A percentile compares a stretch with the other conserved stretches of the same genome.
These are phyloP conservation scores for Starmerella floricola DNA, from an alignment of 805 yeast species.

Conservation along the genomic window DNA sequence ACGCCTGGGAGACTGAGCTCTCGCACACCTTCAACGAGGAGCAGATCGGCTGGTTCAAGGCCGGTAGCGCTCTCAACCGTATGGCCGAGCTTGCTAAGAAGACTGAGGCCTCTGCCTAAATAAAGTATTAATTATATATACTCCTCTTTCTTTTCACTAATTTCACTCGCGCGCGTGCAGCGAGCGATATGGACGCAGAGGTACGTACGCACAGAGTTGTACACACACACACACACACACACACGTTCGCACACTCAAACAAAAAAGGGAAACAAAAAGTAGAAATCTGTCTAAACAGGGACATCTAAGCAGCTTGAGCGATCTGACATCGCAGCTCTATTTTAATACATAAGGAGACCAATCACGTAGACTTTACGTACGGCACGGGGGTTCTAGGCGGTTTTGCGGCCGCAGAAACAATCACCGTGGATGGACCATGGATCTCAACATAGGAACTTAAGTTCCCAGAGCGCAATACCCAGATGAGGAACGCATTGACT, in stretches of 20 bases:
- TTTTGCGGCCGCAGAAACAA: slow-evolving; percentile 16
- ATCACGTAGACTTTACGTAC: not conserved
- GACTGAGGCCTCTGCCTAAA: slow-evolving; percentile 11
- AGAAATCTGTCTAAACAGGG: too few relatives aligned
- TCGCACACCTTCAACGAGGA: slow-evolving; percentile 93
- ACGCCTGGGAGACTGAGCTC: slow-evolving; percentile 77
- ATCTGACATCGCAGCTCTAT: too few relatives aligned
- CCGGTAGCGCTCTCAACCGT: slow-evolving; percentile 97
- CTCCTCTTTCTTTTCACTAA: not conserved
- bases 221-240: too few relatives aligned
- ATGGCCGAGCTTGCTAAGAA: slow-evolving; percentile 43
- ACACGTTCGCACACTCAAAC: too few relatives aligned
- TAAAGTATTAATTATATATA: not conserved
- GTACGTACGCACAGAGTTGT: too few relatives aligned
- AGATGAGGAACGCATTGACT: not conserved
- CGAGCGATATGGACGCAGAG: too few relatives aligned
- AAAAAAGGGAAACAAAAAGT: too few relatives aligned
- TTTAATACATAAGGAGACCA: too few relatives aligned
- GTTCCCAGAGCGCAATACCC: slow-evolving; percentile 7
- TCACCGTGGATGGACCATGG: slow-evolving; percentile 22
- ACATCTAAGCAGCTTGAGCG: too few relatives aligned
- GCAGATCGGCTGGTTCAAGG: slow-evolving; percentile 98
- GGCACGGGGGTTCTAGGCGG: too few relatives aligned
- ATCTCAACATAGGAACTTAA: slow-evolving; percentile 17
- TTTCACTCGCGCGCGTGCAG: too few relatives aligned